Conservation (phyloP, 148 eudicot species). For the Chenopodium formosanum region DNA sequence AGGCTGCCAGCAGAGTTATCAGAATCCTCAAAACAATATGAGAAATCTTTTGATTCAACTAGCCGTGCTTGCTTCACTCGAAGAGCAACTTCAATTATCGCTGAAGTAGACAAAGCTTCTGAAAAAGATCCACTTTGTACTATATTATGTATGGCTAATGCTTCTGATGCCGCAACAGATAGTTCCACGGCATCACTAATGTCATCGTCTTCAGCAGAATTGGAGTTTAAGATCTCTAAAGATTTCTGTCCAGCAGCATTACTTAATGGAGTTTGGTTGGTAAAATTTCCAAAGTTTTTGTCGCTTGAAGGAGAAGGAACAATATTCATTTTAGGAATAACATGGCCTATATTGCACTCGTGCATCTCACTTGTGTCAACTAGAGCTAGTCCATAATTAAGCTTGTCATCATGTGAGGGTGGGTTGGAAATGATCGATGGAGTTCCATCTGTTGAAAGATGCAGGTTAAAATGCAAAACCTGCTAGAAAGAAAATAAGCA, state of each 20-base stretch:
- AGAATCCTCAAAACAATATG: constrained; percentile 27
- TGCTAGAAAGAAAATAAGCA: constrained; percentile 27
- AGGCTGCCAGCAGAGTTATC: constrained; percentile 37
- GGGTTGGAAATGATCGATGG: constrained; percentile 34
- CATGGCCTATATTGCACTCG: constrained; percentile 17
- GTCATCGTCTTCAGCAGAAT: constrained; percentile 32
- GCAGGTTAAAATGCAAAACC: constrained; percentile 56
- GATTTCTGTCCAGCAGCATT: constrained; percentile 24
- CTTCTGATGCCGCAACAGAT: constrained; percentile 87
- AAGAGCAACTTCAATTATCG: constrained; percentile 70
- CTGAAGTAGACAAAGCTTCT: constrained; percentile 41
- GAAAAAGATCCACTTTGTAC: constrained; percentile 34
- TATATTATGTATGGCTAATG: constrained; percentile 61
- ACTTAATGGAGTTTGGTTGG: constrained; percentile 18
- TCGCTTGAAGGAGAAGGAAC: constrained; percentile 29
- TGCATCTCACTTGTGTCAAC: constrained; percentile 20
- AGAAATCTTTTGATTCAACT: constrained; percentile 29
- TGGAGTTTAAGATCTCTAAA: constrained; percentile 28
- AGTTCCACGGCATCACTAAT: constrained; percentile 67
- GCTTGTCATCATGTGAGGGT: constrained; percentile 33
- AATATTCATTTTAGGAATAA: constrained; percentile 20
- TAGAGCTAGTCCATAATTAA: constrained; percentile 15
- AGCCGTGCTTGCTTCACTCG: constrained; percentile 77
- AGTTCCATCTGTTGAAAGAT: constrained; percentile 46
- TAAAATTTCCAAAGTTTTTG: constrained; percentile 16